phyloP scores from a whole-genome alignment of 2,329 filamentous ascomycete species.

The Aspergillus thermomutatus region DNA sequence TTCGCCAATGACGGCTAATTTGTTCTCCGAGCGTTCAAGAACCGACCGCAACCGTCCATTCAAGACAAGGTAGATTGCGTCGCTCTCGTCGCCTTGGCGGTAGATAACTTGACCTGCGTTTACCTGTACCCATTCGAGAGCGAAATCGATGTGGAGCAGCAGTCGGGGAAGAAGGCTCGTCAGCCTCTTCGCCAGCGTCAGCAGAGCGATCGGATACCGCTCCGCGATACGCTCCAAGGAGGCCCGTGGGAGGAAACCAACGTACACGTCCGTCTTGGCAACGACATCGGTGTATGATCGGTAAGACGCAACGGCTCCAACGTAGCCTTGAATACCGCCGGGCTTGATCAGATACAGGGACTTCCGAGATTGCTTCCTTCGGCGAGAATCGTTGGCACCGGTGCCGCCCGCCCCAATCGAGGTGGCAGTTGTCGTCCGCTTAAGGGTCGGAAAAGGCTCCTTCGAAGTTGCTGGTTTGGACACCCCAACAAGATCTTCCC shows the following conservation, averaged over 20 bases:
- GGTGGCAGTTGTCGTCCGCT: constrained; percentile 42
- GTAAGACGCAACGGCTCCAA: constrained; percentile 91
- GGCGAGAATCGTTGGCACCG: constrained; percentile 29
- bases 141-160: constrained; percentile 96
- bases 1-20: constrained; percentile 82
- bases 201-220: constrained; percentile 81
- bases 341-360: constrained; percentile 91
- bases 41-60: constrained; percentile 88
- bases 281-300: constrained; percentile 95
- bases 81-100: constrained; percentile 89
- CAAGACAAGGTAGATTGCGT: constrained; percentile 96
- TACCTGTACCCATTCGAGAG: constrained; percentile 96
- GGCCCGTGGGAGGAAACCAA: constrained; percentile 83
- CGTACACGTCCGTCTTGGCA: constrained; percentile 97
- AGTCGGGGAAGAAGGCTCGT: constrained; percentile 84
- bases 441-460: constrained; percentile 45
- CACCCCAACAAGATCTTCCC: constrained; percentile 36
- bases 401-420: constrained; percentile 24
- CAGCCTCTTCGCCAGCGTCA: constrained; percentile 94
- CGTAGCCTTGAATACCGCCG: constrained; percentile 88
- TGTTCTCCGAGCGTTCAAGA: constrained; percentile 74
- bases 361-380: constrained; percentile 52
- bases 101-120: constrained; percentile 93
- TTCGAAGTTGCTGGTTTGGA: constrained; percentile 30
- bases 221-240: constrained; percentile 91